Percentiles rank a stretch among this genome's conserved stretches.
Conservation (phyloP, 768 basidiomycete genomes). For the Amanita jacksonii region DNA sequence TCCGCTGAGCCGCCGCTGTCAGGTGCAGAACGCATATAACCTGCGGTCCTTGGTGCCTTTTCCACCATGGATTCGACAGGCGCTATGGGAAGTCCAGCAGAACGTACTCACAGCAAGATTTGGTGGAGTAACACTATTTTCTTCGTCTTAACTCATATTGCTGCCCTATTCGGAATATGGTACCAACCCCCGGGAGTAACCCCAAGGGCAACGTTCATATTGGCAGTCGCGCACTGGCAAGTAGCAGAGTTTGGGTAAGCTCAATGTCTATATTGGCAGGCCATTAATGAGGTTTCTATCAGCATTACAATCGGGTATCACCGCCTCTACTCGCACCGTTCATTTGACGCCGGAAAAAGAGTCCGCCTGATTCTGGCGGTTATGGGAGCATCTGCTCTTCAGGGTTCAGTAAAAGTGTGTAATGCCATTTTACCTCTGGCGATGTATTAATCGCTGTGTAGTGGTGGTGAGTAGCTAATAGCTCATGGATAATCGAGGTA, state of each 20-base stretch:
- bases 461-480: conserved; percentile 1
- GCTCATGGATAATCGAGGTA: background rate
- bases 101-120: conserved; percentile 18
- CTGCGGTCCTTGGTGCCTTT: background rate
- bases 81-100: background rate
- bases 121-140: conserved; percentile 61
- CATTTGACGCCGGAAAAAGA: conserved; percentile 48
- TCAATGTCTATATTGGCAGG: conserved; percentile 8
- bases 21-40: background rate
- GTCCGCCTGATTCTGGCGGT: conserved; percentile 52
- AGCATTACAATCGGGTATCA: conserved; percentile 76
- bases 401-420: conserved; percentile 68
- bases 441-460: too few species aligned
- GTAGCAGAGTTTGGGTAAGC: conserved; percentile 61
- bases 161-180: conserved; percentile 42
- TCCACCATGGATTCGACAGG: background rate
- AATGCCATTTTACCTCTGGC: conserved; percentile 1
- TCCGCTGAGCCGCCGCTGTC: too few species aligned
- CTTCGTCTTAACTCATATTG: conserved; percentile 48
- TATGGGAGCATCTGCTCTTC: conserved; percentile 65
- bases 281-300: conserved; percentile 2
- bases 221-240: conserved; percentile 60
- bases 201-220: conserved; percentile 33
- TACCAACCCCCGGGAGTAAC: conserved; percentile 37
- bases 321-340: conserved; percentile 66